A percentile compares a stretch with the other conserved stretches of the same genome.
Evolutionary conservation across 2,329 filamentous ascomycete genomes (phyloP).

Genomic region (Aspergillus piperis): DNA sequence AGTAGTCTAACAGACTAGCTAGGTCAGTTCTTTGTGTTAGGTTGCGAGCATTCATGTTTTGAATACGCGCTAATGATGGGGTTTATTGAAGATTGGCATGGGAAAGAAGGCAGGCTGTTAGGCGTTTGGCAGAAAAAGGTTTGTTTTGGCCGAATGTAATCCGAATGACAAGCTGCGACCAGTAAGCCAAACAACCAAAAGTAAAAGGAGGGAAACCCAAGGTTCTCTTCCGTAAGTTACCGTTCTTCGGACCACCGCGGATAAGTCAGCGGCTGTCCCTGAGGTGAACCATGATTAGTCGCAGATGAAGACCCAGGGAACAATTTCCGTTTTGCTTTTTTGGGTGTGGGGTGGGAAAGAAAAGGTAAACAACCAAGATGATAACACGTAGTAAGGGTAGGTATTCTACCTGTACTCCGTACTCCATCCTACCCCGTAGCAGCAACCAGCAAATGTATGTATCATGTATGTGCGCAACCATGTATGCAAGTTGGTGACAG

Average conservation of each 20-base stretch:
- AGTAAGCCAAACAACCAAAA: not conserved
- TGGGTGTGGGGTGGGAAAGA: not conserved
- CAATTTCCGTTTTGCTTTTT: conserved; percentile 6
- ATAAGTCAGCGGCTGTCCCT: conserved; percentile 9
- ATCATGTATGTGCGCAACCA: not conserved
- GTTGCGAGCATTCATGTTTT: too few species aligned
- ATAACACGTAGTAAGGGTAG: not conserved
- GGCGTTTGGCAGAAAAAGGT: not conserved
- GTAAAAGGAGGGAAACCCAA: conserved; percentile 9
- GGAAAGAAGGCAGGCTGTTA: too few species aligned
- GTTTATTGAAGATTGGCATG: too few species aligned
- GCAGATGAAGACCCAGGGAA: conserved; percentile 12
- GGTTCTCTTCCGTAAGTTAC: conserved; percentile 20
- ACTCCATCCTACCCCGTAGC: not conserved
- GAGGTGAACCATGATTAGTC: conserved; percentile 10
- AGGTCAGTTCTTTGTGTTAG: too few species aligned
- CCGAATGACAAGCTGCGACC: not conserved
- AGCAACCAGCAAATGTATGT: not conserved
- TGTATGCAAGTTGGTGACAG: not conserved
- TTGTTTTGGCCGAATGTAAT: conserved; percentile 16
- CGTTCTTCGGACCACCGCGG: conserved; percentile 13
- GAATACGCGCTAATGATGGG: too few species aligned
- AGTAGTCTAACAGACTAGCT: not conserved
- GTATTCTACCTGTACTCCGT: not conserved
- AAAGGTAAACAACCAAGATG: not conserved